These are phyloP conservation scores for Fraxinus sp. DNA, from an alignment of 305 asterid genomes.

Conservation along the genomic window DNA sequence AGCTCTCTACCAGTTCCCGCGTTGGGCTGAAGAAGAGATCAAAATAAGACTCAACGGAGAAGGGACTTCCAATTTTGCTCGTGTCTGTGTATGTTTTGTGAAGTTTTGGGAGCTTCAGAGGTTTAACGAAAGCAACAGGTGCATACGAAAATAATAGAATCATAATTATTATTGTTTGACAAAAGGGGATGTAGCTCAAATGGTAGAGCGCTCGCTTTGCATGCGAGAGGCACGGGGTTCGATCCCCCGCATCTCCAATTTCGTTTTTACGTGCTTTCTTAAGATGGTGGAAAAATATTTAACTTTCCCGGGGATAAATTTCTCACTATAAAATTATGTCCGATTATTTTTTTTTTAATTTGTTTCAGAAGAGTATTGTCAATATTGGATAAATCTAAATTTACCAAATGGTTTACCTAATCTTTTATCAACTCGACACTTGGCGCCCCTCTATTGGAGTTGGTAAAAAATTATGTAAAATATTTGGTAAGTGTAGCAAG, in stretches of 20 bases:
- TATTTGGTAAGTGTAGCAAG: too few relatives aligned
- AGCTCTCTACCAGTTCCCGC: not conserved
- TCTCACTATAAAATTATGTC: not conserved
- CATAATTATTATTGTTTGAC: too few relatives aligned
- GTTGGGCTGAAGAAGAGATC: not conserved
- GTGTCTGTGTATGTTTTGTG: not conserved
- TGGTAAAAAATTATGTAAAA: too few relatives aligned
- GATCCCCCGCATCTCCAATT: slow-evolving; percentile 29
- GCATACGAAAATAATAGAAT: too few relatives aligned
- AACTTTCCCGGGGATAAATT: not conserved
- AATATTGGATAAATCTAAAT: too few relatives aligned
- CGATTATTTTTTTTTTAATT: too few relatives aligned
- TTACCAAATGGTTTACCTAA: too few relatives aligned
- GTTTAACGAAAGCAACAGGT: not conserved
- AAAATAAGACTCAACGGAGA: not conserved
- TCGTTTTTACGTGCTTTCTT: not conserved
- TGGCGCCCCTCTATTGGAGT: too few relatives aligned
- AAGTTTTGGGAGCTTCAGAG: not conserved
- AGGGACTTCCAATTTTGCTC: not conserved
- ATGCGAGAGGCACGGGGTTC: slow-evolving; percentile 79
- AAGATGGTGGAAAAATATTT: not conserved
- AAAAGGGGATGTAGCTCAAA: slow-evolving; percentile 88
- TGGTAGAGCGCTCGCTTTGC: slow-evolving; percentile 99
- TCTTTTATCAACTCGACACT: too few relatives aligned
- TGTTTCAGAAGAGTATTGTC: too few relatives aligned